phyloP scores from a whole-genome alignment of 768 basidiomycete genomes.

The Rhodotorula graminis region DNA sequence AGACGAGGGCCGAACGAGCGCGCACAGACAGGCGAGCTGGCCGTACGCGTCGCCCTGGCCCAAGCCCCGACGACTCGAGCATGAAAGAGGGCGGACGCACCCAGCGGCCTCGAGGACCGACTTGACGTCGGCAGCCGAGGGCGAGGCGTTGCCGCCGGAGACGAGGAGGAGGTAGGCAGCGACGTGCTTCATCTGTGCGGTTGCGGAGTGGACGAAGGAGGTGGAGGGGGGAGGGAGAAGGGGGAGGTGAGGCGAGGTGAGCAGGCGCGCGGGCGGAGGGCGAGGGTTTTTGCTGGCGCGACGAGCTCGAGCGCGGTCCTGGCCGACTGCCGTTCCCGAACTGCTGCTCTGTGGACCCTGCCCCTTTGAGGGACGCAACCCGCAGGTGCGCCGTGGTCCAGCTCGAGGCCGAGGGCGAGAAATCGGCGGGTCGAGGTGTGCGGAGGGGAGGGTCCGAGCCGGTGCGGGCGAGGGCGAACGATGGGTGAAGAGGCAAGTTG shows the following conservation, averaged over 20 bases:
- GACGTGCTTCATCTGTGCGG: slow-evolving; percentile 39
- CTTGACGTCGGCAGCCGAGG: slow-evolving; percentile 80
- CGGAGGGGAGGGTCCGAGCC: not conserved
- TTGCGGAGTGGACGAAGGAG: not conserved
- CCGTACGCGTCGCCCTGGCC: no score
- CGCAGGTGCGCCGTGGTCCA: no score
- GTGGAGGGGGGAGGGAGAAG: not conserved
- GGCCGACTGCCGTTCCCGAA: no score
- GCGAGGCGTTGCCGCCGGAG: slow-evolving; percentile 82
- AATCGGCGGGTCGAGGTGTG: no score
- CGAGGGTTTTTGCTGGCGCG: not conserved
- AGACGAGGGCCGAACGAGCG: no score
- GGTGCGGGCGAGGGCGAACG: not conserved
- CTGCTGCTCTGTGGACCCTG: no score
- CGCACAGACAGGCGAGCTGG: no score
- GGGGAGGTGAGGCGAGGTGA: not conserved
- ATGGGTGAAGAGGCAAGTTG: not conserved
- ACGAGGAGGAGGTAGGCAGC: slow-evolving; percentile 82
- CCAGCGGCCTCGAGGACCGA: slow-evolving; percentile 75
- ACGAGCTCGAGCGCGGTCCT: not conserved
- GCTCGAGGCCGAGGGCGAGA: no score
- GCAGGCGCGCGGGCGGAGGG: not conserved
- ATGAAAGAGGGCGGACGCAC: slow-evolving; percentile 27
- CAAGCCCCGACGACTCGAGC: not conserved
- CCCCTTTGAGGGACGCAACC: no score